These are phyloP conservation scores for Starmerella riodocensis DNA, from an alignment of 805 yeast species.

Conservation along the genomic window DNA sequence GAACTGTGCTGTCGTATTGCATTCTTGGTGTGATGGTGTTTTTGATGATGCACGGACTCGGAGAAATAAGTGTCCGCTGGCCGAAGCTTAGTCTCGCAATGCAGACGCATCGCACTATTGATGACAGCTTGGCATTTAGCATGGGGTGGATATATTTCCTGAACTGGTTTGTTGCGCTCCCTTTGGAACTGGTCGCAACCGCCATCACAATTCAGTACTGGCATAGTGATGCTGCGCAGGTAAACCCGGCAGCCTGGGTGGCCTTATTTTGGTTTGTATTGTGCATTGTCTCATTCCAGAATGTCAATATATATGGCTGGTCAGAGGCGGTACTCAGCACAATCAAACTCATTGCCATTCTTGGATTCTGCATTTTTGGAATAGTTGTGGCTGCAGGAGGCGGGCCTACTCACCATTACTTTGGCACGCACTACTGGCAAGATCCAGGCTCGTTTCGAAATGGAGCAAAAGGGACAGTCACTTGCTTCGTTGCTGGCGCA, in stretches of 20 bases:
- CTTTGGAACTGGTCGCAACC: constrained; percentile 54
- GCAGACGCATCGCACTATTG: constrained; percentile 49
- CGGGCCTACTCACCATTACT: constrained; percentile 43
- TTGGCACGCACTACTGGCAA: constrained; percentile 49
- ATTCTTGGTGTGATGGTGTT: constrained; percentile 52
- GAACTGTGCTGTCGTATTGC: constrained; percentile 42
- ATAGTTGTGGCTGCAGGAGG: constrained; percentile 42
- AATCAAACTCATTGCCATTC: constrained; percentile 45
- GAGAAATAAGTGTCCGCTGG: constrained; percentile 57
- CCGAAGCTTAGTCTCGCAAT: constrained; percentile 52
- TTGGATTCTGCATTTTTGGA: constrained; percentile 52
- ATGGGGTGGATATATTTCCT: constrained; percentile 60
- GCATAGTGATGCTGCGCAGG: constrained; percentile 27
- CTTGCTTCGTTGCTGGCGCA: constrained; percentile 58
- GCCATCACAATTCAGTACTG: constrained; percentile 45
- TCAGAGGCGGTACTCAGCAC: constrained; percentile 50
- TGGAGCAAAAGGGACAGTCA: constrained; percentile 50
- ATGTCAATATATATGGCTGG: constrained; percentile 50
- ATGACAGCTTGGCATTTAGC: constrained; percentile 57
- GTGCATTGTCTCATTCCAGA: constrained; percentile 39
- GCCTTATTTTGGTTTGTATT: constrained; percentile 42
- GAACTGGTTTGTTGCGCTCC: constrained; percentile 52
- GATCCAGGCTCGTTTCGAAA: constrained; percentile 52
- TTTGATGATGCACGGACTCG: constrained; percentile 50
- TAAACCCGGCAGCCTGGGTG: constrained; percentile 47